Base-by-base conservation (phyloP, 2,329 filamentous ascomycete species). In the Monosporascus sp. region DNA sequence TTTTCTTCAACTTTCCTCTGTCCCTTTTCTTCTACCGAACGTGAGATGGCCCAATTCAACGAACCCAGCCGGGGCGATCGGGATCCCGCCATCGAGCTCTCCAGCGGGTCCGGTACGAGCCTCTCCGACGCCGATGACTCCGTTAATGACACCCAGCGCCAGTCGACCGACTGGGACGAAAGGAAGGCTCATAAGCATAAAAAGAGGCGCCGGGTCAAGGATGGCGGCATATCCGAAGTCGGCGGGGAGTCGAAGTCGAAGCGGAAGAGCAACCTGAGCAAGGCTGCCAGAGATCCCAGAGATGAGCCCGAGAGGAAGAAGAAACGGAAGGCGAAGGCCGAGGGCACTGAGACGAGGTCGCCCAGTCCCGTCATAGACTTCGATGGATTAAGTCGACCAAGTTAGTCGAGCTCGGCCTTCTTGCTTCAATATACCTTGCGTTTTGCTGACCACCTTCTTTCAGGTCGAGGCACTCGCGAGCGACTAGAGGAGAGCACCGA, bases 381-480 rank as follows among this genome's bases (percentile, higher is more conserved):
- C 59, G 82, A 85, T 63, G 82, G 82, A 2, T 73, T 86, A 50
- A 84, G 80, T 64, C 74, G 81, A 51, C 81, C 82, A 5, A 82
- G 80, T 80, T 69, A 19, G 74, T 68, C n/a, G n/a, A n/a, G n/a
- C 48, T 44, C 26, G 17, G 27, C 7, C 37, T 19, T 24, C 7
- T 46, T 59, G 35, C 37, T 26, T 16, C 50, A 48, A 27, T 40
- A 17, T 19, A 2, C 47, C 6, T 44, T n/a, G 9, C 8, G 43
- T 16, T 31, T 22, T 37, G 50, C 44, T 50, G 52, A 53, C 60
- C 67, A 19, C 66, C 58, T 49, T 47, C 31, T 17, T 37, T 7
- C 52, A 85, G 83, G 81, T 62, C 71, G 72, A 37, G 87, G 88
- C 52, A 90, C 87, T 2, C 79, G 85, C 46, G 78, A 80, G 58